Percentiles rank a stretch among this genome's conserved stretches.
Evolutionary conservation across 345 rosid species (phyloP).

Genomic region (Populus ilicifolia): DNA sequence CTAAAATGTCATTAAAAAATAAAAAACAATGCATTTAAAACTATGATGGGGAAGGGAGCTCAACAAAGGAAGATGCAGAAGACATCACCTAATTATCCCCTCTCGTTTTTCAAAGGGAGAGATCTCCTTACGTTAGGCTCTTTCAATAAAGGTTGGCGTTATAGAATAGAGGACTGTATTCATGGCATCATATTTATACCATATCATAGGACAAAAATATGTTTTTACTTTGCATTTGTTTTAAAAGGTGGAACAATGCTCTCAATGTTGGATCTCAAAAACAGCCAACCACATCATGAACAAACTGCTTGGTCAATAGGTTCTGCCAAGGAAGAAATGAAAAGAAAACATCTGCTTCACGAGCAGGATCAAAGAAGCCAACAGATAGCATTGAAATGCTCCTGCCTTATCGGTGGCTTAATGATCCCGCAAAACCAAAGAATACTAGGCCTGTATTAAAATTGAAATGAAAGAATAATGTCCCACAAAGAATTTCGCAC

Average conservation of each 20-base stretch:
- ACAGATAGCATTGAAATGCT: not conserved
- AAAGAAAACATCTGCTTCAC: not conserved
- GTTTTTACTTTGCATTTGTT: not conserved
- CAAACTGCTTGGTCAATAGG: not conserved
- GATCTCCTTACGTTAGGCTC: no score
- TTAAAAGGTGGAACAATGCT: not conserved
- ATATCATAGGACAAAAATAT: no score
- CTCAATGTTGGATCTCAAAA: not conserved
- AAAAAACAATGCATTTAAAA: not conserved
- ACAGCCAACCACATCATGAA: not conserved
- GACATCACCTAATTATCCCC: not conserved
- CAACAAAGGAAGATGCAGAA: not conserved
- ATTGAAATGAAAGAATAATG: not conserved
- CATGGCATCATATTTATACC: not conserved
- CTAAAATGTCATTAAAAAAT: slow-evolving; percentile 33
- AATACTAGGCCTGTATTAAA: not conserved
- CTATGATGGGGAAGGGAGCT: not conserved
- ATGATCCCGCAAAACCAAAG: not conserved
- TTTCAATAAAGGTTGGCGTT: not conserved
- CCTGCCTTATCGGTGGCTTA: not conserved
- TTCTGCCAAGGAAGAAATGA: not conserved
- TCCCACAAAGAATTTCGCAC: no score
- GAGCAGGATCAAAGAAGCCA: not conserved
- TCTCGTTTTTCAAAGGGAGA: no score
- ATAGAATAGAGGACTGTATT: not conserved